A percentile compares a stretch with the other conserved stretches of the same genome.
phyloP scores from a whole-genome alignment of 345 rosid genomes.

The Rubroshorea leprosula region DNA sequence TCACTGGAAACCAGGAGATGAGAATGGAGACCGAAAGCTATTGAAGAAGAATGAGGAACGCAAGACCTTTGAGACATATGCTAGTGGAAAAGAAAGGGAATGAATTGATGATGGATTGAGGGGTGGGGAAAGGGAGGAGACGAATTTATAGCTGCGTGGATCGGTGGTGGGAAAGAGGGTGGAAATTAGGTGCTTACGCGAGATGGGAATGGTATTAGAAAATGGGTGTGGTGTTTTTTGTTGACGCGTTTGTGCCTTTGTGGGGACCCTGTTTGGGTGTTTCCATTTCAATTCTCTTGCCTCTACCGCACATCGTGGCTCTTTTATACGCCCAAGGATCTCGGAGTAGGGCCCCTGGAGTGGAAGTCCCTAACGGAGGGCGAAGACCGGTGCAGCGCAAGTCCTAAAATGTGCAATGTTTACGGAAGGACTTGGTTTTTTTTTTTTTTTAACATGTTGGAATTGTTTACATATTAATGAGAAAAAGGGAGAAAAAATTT shows the following conservation, averaged over 20 bases:
- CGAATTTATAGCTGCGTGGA: not conserved
- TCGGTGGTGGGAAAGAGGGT: not conserved
- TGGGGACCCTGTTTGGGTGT: not conserved
- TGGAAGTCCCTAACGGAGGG: too few species aligned
- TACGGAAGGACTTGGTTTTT: too few species aligned
- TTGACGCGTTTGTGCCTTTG: not conserved
- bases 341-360: too few species aligned
- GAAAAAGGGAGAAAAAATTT: too few species aligned
- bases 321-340: too few species aligned
- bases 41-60: slow-evolving; percentile 67
- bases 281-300: too few species aligned
- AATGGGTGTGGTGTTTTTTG: not conserved
- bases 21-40: slow-evolving; percentile 63
- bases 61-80: slow-evolving; percentile 75
- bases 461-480: too few species aligned
- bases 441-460: too few species aligned
- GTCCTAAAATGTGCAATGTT: too few species aligned
- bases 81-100: slow-evolving; percentile 14
- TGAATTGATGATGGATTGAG: too few species aligned
- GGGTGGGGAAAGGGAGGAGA: not conserved
- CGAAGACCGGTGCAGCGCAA: too few species aligned
- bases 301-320: too few species aligned
- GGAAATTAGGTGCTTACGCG: not conserved
- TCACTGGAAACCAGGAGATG: slow-evolving; percentile 71
- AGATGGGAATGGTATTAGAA: not conserved